Base-by-base conservation (phyloP, 768 basidiomycete genomes). In the Amanita fuliginea region DNA sequence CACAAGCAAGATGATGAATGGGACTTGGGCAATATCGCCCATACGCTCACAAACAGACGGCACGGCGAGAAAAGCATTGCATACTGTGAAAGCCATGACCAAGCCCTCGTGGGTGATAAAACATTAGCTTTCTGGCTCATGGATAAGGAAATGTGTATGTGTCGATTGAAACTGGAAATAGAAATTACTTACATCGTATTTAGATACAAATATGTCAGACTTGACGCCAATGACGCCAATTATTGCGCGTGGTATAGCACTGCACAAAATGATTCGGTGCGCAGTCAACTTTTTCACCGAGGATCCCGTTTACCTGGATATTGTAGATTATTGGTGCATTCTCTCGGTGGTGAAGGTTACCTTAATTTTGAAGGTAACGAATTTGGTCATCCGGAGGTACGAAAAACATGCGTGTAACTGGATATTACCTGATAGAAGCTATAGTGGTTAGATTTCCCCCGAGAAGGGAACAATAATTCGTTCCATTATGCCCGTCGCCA, bases 121-220 rank as follows among this genome's bases (percentile, higher is more conserved):
- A 98, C 95, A 2, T 60, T 99, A 40, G 96, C 96, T 3, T 99
- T 99, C 67, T 99, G 96, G 96, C 67, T 98, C 51, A 99, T 99
- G 96, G 96, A 99, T 67, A 95, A 95, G 67, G 96, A 98, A 67
- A 99, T 99, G 96, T 97, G 94, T 93, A 73, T 57, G 80, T 72
- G 30, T 16, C 42, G 1, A 14, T 11, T 6, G 28, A 28, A 28
- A 28, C 9, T 28, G 9, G 5, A 16, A 47, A 22, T 14, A 5
- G 18, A 16, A 47, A 22, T 13, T 18, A 11, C 22, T 13, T 16
- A 42, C 14, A 21, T 22, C 32, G 42, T 40, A 54, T 40, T 32
- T 47, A 92, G 90, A 95, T 64, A 91, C 91, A 3, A 76, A 94
- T 65, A 98, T 98, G 95, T 94, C 90, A 22, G 86, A 92, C 61